A percentile compares a stretch with the other conserved stretches of the same genome.
These are phyloP conservation scores for Hamamelis virginiana DNA, from an alignment of 164 flowering plant species.

Conservation along the genomic window DNA sequence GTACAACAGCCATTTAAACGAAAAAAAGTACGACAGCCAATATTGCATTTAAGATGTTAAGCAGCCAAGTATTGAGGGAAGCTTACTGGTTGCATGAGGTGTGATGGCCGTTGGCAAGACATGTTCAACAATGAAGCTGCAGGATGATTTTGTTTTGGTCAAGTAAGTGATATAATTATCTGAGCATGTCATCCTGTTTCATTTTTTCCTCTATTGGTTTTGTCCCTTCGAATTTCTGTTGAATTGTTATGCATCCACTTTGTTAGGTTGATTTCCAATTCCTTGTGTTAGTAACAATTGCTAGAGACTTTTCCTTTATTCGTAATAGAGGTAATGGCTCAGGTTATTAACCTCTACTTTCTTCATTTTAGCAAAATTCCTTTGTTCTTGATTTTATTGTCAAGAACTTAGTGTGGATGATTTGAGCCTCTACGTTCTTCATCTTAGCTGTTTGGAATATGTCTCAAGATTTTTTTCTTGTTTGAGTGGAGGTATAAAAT, in stretches of 20 bases:
- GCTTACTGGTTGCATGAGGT: constrained; percentile 14
- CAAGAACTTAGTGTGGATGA: not conserved
- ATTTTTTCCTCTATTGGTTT: not conserved
- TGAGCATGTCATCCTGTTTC: not conserved
- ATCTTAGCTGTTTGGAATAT: not conserved
- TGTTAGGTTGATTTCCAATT: not conserved
- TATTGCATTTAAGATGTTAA: not conserved
- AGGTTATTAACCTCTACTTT: not conserved
- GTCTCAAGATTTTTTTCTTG: not conserved
- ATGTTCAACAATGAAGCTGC: constrained; percentile 20
- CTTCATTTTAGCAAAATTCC: not conserved
- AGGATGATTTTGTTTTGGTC: constrained; percentile 11
- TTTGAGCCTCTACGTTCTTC: too few relatives aligned
- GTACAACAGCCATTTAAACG: constrained; percentile 4
- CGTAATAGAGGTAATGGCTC: not conserved
- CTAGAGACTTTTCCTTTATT: not conserved
- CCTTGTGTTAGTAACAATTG: not conserved
- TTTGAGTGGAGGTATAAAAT: not conserved
- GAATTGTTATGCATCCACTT: not conserved
- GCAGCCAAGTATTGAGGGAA: constrained; percentile 3
- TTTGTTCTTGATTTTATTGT: not conserved
- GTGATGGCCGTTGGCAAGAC: constrained; percentile 10
- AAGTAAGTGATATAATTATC: constrained; percentile 13
- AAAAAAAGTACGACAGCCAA: constrained; percentile 3
- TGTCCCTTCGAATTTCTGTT: not conserved